These are phyloP conservation scores for Chrysopogon serrulatus DNA, from an alignment of 176 grass and related monocot species.

Conservation along the genomic window DNA sequence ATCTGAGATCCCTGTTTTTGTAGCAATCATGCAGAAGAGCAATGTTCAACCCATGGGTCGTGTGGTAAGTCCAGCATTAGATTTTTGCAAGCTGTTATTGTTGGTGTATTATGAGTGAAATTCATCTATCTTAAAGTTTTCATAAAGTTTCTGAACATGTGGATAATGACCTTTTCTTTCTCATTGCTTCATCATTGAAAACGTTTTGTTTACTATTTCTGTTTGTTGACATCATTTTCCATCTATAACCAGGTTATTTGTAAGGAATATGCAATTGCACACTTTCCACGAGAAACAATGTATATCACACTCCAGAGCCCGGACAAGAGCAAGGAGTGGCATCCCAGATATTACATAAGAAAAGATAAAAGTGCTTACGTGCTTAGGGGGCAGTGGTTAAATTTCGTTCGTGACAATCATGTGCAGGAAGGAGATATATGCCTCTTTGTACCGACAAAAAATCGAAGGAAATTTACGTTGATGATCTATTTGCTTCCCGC, in stretches of 20 bases:
- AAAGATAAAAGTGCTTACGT: neutral
- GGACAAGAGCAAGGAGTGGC: constrained; percentile 33
- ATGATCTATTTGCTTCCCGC: constrained; percentile 22
- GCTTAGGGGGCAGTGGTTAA: constrained; percentile 35
- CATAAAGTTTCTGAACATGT: neutral
- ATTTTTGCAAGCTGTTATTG: neutral
- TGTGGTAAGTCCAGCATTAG: constrained; percentile 7
- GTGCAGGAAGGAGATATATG: constrained; percentile 47
- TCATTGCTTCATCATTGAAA: neutral
- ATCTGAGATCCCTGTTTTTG: constrained; percentile 8
- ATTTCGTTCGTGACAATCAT: constrained; percentile 43
- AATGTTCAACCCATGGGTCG: neutral
- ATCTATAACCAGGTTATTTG: constrained; percentile 24
- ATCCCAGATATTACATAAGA: constrained; percentile 18
- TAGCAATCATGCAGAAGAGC: constrained; percentile 27
- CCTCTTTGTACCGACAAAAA: constrained; percentile 17
- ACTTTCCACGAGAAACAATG: constrained; percentile 13
- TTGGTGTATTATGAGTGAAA: neutral
- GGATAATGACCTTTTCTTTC: neutral
- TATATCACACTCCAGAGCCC: constrained; percentile 12
- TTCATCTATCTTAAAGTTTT: neutral
- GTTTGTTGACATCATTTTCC: neutral
- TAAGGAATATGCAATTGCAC: constrained; percentile 17
- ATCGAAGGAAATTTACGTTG: neutral
- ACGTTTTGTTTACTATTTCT: neutral